phyloP scores from a whole-genome alignment of 768 basidiomycete species.

The Serpula lacrymans region DNA sequence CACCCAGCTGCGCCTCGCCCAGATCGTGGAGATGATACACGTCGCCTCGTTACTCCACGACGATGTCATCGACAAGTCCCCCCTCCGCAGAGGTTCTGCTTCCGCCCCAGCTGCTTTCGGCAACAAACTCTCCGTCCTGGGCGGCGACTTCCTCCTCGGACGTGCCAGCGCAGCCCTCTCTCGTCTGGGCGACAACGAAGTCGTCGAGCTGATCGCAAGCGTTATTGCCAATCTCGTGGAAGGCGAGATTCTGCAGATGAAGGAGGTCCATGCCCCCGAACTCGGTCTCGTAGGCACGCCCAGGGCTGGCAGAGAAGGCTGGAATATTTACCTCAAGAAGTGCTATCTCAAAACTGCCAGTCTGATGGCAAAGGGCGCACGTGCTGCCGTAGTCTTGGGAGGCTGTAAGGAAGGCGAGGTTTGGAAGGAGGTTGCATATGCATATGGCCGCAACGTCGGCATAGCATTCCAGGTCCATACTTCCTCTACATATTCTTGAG shows the following conservation, averaged over 20 bases:
- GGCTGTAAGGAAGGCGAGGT: slow-evolving; percentile 73
- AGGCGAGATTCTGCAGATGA: slow-evolving; percentile 87
- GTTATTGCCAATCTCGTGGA: slow-evolving; percentile 97
- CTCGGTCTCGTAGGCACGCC: slow-evolving; percentile 26
- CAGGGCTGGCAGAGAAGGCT: slow-evolving; percentile 42
- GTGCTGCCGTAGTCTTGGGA: slow-evolving; percentile 85
- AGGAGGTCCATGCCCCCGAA: slow-evolving; percentile 43
- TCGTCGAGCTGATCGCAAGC: slow-evolving; percentile 88
- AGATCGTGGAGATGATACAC: slow-evolving; percentile 98
- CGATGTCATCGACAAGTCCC: slow-evolving; percentile 75
- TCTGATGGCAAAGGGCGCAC: slow-evolving; percentile 83
- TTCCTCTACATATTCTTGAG: neutral
- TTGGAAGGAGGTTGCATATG: slow-evolving; percentile 88
- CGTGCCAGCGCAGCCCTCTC: slow-evolving; percentile 86
- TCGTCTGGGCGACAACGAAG: slow-evolving; percentile 81
- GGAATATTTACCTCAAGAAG: slow-evolving; percentile 83
- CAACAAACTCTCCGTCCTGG: slow-evolving; percentile 92
- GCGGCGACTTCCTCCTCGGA: slow-evolving; percentile 93
- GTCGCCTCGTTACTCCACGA: slow-evolving; percentile 93
- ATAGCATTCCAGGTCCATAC: slow-evolving; percentile 88
- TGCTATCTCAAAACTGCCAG: slow-evolving; percentile 92
- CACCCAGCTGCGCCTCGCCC: slow-evolving; percentile 87
- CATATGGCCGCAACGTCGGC: slow-evolving; percentile 85
- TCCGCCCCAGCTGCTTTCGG: slow-evolving; percentile 77
- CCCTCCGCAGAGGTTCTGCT: slow-evolving; percentile 65